These are phyloP conservation scores for Paecilomyces sp. DNA, from an alignment of 2,329 filamentous ascomycete genomes.

Conservation along the genomic window DNA sequence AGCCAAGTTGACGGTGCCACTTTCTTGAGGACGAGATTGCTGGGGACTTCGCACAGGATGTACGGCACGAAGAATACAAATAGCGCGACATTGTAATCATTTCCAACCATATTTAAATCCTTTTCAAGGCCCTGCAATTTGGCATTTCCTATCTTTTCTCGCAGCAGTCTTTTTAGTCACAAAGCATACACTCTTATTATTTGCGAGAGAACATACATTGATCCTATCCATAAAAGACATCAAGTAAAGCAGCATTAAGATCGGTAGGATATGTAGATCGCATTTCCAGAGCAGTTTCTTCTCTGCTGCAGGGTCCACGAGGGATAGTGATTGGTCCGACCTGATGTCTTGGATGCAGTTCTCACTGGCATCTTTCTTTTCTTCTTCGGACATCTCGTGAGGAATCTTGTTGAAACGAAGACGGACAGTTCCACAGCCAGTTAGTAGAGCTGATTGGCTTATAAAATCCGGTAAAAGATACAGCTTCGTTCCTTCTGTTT, in stretches of 20 bases:
- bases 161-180: not conserved
- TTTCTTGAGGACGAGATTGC: conserved; percentile 19
- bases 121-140: conserved; percentile 12
- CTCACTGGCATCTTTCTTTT: too few relatives aligned
- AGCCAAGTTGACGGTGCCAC: conserved; percentile 36
- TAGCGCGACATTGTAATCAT: conserved; percentile 30
- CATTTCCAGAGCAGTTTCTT: conserved; percentile 42
- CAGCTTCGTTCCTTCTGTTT: too few relatives aligned
- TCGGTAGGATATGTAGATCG: conserved; percentile 43
- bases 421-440: too few relatives aligned
- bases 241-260: conserved; percentile 40
- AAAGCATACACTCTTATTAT: not conserved
- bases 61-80: conserved; percentile 24
- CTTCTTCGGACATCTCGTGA: too few relatives aligned
- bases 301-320: conserved; percentile 23
- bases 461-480: too few relatives aligned
- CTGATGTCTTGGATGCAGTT: too few relatives aligned
- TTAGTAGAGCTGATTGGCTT: too few relatives aligned
- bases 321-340: too few relatives aligned
- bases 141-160: conserved; percentile 11
- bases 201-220: conserved; percentile 13
- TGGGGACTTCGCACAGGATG: conserved; percentile 19
- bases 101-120: conserved; percentile 13
- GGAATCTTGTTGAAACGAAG: too few relatives aligned
- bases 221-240: conserved; percentile 42